Conservation (phyloP, 192 early-diverging fungal genomes). For the Radiomyces spectabilis region DNA sequence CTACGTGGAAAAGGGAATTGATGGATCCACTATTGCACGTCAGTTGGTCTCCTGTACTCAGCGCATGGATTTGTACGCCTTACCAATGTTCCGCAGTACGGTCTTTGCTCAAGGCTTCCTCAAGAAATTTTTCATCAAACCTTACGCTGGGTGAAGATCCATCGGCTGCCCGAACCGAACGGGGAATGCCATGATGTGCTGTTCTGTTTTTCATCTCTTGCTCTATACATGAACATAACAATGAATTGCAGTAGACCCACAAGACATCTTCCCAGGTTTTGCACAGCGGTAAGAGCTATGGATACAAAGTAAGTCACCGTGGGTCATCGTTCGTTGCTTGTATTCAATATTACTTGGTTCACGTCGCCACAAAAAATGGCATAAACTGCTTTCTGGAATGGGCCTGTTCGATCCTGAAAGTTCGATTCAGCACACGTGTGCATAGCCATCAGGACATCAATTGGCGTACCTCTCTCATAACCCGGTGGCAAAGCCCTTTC, state of each 20-base stretch:
- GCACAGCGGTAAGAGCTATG: not conserved
- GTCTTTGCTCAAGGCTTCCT: not conserved
- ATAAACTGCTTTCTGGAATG: not conserved
- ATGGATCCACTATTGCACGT: no score
- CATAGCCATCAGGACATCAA: not conserved
- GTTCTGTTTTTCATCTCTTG: not conserved
- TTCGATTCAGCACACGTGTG: not conserved
- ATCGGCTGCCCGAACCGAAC: not conserved
- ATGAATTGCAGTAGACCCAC: not conserved
- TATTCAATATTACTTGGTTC: no score
- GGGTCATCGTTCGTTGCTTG: no score
- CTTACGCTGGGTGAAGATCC: not conserved
- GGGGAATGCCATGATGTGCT: not conserved
- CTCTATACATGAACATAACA: no score
- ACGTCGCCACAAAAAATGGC: not conserved
- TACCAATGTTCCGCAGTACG: not conserved
- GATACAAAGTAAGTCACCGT: not conserved
- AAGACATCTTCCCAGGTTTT: not conserved
- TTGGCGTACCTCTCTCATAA: not conserved
- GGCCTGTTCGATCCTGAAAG: not conserved
- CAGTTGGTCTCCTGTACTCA: no score
- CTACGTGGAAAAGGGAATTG: no score
- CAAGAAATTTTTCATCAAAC: not conserved
- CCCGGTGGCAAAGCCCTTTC: not conserved
- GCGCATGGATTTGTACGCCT: not conserved